Evolutionary conservation across 1,139 yeast genomes (phyloP).

Genomic region (Hansenula sp.): DNA sequence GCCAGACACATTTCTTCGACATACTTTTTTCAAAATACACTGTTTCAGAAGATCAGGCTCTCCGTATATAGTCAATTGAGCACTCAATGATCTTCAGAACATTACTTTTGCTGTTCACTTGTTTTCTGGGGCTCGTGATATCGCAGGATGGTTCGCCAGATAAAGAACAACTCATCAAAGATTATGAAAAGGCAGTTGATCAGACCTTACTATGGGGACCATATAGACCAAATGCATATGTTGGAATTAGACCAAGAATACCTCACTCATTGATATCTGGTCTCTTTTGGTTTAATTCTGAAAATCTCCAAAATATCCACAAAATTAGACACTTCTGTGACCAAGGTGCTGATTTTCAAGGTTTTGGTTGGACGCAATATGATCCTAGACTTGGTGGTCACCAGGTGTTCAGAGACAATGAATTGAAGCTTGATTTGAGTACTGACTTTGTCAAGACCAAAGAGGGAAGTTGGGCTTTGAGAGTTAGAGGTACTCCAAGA

Average conservation of each 20-base stretch:
- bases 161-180: slow-evolving; percentile 7
- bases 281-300: slow-evolving; percentile 82
- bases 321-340: slow-evolving; percentile 77
- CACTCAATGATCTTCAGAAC: neutral
- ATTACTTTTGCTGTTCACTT: neutral
- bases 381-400: slow-evolving; percentile 89
- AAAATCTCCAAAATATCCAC: slow-evolving; percentile 50
- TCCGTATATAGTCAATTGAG: neutral
- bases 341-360: slow-evolving; percentile 64
- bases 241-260: slow-evolving; percentile 81
- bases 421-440: slow-evolving; percentile 55
- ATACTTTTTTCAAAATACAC: no score
- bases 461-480: slow-evolving; percentile 77
- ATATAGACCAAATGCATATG: slow-evolving; percentile 78
- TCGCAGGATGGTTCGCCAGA: neutral
- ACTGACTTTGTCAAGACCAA: slow-evolving; percentile 74
- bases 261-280: slow-evolving; percentile 74
- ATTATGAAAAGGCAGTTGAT: slow-evolving; percentile 28
- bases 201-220: slow-evolving; percentile 83
- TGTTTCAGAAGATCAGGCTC: no score
- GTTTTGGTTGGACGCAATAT: slow-evolving; percentile 81
- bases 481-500: slow-evolving; percentile 59
- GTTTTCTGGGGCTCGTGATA: neutral
- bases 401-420: slow-evolving; percentile 67
- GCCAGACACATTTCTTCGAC: no score